Base-by-base conservation (phyloP, 202 grass and related monocot genomes). In the Cymbopogon flexuosus region DNA sequence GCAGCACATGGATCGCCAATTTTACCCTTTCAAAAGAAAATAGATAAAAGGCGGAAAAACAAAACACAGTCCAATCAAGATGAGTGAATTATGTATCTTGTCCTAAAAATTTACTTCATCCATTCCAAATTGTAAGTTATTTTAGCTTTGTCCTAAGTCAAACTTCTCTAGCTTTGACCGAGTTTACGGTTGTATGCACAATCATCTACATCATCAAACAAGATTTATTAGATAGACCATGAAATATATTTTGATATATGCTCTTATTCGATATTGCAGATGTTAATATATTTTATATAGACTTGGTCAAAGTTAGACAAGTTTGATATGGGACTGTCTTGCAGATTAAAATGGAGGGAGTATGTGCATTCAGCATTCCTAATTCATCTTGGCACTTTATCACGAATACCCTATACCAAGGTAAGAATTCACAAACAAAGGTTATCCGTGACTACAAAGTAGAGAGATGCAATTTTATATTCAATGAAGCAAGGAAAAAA, bases 381-480 rank as follows among this genome's bases (percentile, higher is more conserved):
- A 40, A 43, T 31, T 67, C 27, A 63, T 30, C 57, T 69, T 27
- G 23, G 6, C 15, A 62, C 51, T 79, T 41, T 62, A 43, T 9
- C 47, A 79, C 22, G 12, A 84, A 74, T 73, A 84, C 51, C 1
- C 15, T 33, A 68, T 15, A 68, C 8, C 62, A 84, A 70, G 81
- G 30, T 64, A 84, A 54, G 86, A 49, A 80, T 63, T 54, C 24
- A 36, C 18, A 5, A 62, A 42, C 60, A 75, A 62, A 24, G 33
- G 40, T 39, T 47, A 37, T 35, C 68, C 19, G 13, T 68, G 49
- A 40, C 60, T 56, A 62, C 8, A 64, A 40, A 87, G 23, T 13
- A 3, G 5, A 4, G 10, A 31, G 33, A 21, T 14, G 31, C 10
- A 69, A 22, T 57, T 56, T 56, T 54, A 54, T 68, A 79, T 68